Base-by-base conservation (phyloP, 129 eudicot genomes). In the Flaveria linearis region DNA sequence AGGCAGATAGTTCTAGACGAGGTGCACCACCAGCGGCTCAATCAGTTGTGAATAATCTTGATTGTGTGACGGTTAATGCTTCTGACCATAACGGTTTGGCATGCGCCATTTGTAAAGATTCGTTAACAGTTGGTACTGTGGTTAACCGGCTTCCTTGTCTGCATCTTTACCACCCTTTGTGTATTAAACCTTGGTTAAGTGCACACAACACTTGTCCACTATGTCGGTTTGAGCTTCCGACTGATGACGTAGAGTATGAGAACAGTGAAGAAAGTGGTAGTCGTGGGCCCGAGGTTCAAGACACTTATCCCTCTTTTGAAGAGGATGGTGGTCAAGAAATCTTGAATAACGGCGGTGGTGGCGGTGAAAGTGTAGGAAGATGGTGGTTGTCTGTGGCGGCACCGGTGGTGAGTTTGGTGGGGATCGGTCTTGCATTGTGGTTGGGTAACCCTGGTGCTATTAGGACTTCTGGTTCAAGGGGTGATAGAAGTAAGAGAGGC, bases 31-130 rank as follows among this genome's bases (percentile, higher is more conserved):
- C 98, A 13, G 91, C 98, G 13, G 76, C 98, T 55, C 70, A 53
- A 9, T 85, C 96, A 25, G 85, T 86, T 79, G 86, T 90, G 52
- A 72, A 82, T 4, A 85, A 77, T 84, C 83, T 93, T 68, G 89
- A 87, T 12, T 68, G 76, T 23, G 60, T 90, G 28, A 80, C 85
- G 49, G 80, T 93, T 22, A 79, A 67, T 16, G 80, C 76, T 26
- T 86, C 80, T 16, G 88, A 83, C 58, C 79, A 78, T 52, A 80
- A 84, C 9, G 84, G 79, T 39, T 72, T 82, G 60, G 81, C 72
- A 10, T 93, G 98, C 81, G 98, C 98, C 70, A 78, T 93, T 74
- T 93, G 98, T 86, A 93, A 93, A 78, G 98, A 93, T 33, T 64
- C 82, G 12, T 51, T 90, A n/a, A 41, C 66, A 33, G 81, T 76